Evolutionary conservation across 495 filamentous ascomycete species (phyloP).

Genomic region (Aspergillus biplanus): DNA sequence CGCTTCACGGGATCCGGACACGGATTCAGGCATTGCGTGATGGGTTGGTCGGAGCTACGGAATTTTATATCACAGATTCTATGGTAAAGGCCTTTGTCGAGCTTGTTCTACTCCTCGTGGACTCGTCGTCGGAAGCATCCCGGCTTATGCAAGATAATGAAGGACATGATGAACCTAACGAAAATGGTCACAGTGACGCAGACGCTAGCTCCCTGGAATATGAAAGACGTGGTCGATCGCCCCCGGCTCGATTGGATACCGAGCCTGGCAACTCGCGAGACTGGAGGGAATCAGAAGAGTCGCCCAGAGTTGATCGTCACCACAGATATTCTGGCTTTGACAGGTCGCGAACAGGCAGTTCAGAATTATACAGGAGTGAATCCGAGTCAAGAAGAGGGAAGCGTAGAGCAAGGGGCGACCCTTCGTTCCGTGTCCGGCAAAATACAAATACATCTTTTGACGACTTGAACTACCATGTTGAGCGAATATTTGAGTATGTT

Average conservation of each 20-base stretch:
- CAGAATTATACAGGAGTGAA: too few species aligned
- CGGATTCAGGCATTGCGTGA: slow-evolving; percentile 10
- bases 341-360: too few species aligned
- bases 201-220: background rate
- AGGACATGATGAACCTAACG: background rate
- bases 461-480: slow-evolving; percentile 3
- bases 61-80: slow-evolving; percentile 8
- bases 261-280: too few species aligned
- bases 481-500: slow-evolving; percentile 7
- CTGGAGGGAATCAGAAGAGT: too few species aligned
- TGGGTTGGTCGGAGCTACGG: background rate
- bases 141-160: background rate
- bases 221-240: too few species aligned
- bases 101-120: slow-evolving; percentile 11
- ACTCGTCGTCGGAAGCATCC: slow-evolving; percentile 1
- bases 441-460: background rate
- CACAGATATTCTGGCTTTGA: too few species aligned
- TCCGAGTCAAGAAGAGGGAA: background rate
- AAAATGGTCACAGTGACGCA: background rate
- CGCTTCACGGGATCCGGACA: background rate
- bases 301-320: too few species aligned
- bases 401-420: background rate
- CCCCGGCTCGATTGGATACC: too few species aligned
- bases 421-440: background rate
- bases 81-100: slow-evolving; percentile 14